phyloP scores from a whole-genome alignment of 139 green algal species.

The Chlamydomonas sphaeroides region DNA sequence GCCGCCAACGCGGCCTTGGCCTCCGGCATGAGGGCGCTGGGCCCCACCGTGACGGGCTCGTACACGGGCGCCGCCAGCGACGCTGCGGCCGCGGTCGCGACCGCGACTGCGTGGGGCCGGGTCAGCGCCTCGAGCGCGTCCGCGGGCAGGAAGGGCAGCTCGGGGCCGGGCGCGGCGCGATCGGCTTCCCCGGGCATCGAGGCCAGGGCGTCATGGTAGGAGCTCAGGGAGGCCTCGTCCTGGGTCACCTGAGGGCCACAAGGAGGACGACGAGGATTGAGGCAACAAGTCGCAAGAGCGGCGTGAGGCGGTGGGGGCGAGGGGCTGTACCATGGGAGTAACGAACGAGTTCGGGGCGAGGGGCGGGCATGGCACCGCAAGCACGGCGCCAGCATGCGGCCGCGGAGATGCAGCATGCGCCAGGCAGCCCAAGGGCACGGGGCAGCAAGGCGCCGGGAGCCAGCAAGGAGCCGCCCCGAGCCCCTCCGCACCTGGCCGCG shows the following conservation, averaged over 20 bases:
- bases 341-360: no score
- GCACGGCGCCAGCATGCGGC: no score
- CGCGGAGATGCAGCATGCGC: no score
- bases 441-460: no score
- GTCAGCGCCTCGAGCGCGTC: not conserved
- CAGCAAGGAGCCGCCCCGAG: no score
- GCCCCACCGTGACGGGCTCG: not conserved
- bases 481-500: constrained; percentile 17
- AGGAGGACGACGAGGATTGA: not conserved
- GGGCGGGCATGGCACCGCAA: no score
- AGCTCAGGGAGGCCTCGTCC: not conserved
- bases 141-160: not conserved
- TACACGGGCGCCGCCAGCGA: not conserved
- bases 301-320: no score
- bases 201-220: not conserved
- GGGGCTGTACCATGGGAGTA: no score
- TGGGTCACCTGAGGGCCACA: not conserved
- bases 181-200: not conserved
- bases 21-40: not conserved
- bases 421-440: no score
- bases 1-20: not conserved
- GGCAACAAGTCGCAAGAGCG: not conserved
- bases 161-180: not conserved
- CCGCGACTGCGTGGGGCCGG: not conserved
- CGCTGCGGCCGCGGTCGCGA: not conserved